Evolutionary conservation across 306 rosid genomes (phyloP), one percentile per base, ranked within the genome.

Genomic region (Trifolium repens): DNA sequence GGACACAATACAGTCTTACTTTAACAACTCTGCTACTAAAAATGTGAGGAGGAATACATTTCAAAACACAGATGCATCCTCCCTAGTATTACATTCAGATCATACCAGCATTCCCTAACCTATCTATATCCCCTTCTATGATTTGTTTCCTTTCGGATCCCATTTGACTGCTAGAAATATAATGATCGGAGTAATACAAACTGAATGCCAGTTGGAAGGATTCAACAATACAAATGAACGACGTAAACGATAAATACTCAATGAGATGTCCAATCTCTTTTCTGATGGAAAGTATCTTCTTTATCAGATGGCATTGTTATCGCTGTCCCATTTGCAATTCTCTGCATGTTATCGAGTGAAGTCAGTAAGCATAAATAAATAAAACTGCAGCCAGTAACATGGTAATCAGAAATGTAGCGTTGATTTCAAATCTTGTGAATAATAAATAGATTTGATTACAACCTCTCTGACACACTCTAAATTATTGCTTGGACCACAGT

Each of bases 321-420:
- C 9, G 87, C 82, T 9, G 88, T 84, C 66, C 67, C 71, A 57
- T 88, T 92, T 64, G 86, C 79, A 70, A 73, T 53, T 44, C 50
- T 80, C 92, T 87, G 91, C 9, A 77, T 79, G 79, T 27, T 37
- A 69, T 9, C 26, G 55, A 82, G 39, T 58, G 1, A 26, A 70
- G 22, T 63, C 60, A 40, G 55, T 78, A 32, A 69, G 65, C 76
- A 76, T 32, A 55, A 55, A 71, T 17, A 50, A 54, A 65, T 1
- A 46, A 54, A 58, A 37, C 39, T 52, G 58, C 72, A 55, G 27
- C 46, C 19, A 40, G 39, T 53, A 60, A 11, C 77, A 34, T 13
- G 13, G 4, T 55, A 44, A 63, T 69, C 40, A 61, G 39, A 35
- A 5, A 35, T 6, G 40, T 37, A 37, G 40, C 1, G 9, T 37